A percentile compares a stretch with the other conserved stretches of the same genome.
These are phyloP conservation scores for Phytophthora tentaculata DNA, from an alignment of 352 stramenopile species.

Conservation along the genomic window DNA sequence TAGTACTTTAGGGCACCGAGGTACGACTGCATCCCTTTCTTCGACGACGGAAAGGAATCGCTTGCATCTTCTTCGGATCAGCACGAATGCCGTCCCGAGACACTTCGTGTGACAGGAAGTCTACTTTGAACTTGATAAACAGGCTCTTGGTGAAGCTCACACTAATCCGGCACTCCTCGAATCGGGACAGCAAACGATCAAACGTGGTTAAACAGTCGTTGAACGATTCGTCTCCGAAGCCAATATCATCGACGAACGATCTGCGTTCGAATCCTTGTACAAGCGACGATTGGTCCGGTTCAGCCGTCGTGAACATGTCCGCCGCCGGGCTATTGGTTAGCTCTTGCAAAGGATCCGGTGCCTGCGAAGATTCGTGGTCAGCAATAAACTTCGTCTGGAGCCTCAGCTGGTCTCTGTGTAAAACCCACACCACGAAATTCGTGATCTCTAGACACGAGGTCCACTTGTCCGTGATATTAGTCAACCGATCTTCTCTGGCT, in stretches of 20 bases:
- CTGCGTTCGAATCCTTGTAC: not conserved
- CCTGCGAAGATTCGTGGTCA: no score
- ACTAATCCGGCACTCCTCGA: not conserved
- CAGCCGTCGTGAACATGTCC: not conserved
- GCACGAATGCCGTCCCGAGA: not conserved
- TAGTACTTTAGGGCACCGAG: not conserved
- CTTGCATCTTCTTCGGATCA: not conserved
- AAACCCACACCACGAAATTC: no score
- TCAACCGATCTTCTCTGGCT: no score
- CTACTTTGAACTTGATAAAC: not conserved
- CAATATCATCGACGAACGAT: not conserved
- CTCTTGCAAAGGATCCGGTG: no score
- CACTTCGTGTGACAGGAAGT: not conserved
- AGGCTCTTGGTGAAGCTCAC: no score
- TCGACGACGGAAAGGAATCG: not conserved
- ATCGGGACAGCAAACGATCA: not conserved
- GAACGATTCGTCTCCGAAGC: not conserved
- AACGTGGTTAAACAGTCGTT: not conserved
- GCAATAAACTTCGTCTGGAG: no score
- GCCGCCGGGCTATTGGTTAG: not conserved
- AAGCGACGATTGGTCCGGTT: not conserved
- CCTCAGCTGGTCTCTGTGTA: no score
- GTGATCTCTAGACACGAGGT: no score
- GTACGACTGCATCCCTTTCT: not conserved
- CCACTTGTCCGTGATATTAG: no score